Evolutionary conservation across 106 monocot genomes (phyloP).

Genomic region (Dendrobium huoshanense): DNA sequence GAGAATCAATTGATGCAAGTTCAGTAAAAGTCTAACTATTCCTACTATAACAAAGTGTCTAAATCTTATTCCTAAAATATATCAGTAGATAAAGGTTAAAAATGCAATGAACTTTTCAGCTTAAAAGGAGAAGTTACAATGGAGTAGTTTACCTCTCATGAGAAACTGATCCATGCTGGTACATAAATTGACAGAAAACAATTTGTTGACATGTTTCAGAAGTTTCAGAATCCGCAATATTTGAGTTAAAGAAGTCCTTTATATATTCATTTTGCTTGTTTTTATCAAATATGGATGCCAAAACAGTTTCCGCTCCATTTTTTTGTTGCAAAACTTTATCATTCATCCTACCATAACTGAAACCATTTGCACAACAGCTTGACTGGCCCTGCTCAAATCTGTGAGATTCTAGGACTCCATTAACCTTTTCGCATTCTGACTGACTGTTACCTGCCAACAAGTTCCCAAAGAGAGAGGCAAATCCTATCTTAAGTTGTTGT

Average conservation of each 20-base stretch:
- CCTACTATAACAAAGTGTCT: neutral
- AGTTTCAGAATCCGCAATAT: constrained; percentile 33
- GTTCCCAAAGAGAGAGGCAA: constrained; percentile 30
- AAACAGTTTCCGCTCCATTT: constrained; percentile 3
- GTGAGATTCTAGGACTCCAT: constrained; percentile 19
- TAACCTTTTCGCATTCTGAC: constrained; percentile 14
- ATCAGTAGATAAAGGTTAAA: neutral
- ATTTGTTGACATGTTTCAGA: constrained; percentile 46
- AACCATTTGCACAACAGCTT: constrained; percentile 8
- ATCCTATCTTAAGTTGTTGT: constrained; percentile 33
- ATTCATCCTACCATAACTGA: constrained; percentile 3
- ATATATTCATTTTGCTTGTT: constrained; percentile 14
- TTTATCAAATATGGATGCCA: neutral
- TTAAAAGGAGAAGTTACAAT: neutral
- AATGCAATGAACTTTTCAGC: neutral
- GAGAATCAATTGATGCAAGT: too few species aligned
- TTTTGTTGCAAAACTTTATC: neutral
- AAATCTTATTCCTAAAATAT: neutral
- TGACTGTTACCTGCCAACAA: constrained; percentile 7
- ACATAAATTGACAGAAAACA: constrained; percentile 44
- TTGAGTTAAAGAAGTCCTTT: constrained; percentile 29
- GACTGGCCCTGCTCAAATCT: constrained; percentile 13
- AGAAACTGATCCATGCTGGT: constrained; percentile 28
- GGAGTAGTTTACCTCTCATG: constrained; percentile 37
- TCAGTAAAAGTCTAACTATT: too few species aligned